Evolutionary conservation across 805 yeast genomes (phyloP).

Genomic region (Huiozyma sinensis): DNA sequence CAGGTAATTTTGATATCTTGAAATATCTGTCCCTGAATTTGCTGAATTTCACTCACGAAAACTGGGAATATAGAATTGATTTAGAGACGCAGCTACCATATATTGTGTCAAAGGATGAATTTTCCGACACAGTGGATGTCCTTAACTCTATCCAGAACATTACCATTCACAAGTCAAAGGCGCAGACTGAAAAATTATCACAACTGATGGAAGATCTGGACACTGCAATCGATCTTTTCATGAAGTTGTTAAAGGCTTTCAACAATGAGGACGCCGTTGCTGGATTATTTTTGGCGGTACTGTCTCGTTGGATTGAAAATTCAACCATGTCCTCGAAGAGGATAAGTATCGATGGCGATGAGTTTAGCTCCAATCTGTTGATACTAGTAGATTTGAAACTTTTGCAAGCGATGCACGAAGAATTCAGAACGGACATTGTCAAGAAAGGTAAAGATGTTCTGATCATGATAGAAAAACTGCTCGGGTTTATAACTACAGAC

Average conservation of each 20-base stretch:
- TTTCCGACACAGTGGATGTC: not conserved
- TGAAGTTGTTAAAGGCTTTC: constrained; percentile 38
- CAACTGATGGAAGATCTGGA: constrained; percentile 37
- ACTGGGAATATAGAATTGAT: constrained; percentile 29
- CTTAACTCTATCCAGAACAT: not conserved
- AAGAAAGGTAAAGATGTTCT: constrained; percentile 45
- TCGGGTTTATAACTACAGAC: constrained; percentile 14
- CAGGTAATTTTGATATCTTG: constrained; percentile 20
- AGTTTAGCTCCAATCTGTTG: constrained; percentile 36
- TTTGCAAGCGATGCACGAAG: constrained; percentile 49
- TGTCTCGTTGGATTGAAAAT: constrained; percentile 50
- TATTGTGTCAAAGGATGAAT: constrained; percentile 11
- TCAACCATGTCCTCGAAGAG: not conserved
- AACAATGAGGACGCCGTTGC: constrained; percentile 37
- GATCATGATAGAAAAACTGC: constrained; percentile 35
- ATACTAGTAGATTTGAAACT: constrained; percentile 51
- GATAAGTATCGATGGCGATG: not conserved
- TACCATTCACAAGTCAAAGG: not conserved
- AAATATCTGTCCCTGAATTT: constrained; percentile 23
- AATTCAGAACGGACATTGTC: constrained; percentile 41
- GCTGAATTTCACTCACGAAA: constrained; percentile 26
- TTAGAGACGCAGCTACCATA: constrained; percentile 30
- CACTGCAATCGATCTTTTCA: constrained; percentile 30
- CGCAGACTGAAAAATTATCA: constrained; percentile 6
- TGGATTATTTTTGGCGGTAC: constrained; percentile 37